Percentiles rank a stretch among this genome's conserved stretches.
phyloP scores from a whole-genome alignment of 352 stramenopile species.

The Globisporangium alternatum region DNA sequence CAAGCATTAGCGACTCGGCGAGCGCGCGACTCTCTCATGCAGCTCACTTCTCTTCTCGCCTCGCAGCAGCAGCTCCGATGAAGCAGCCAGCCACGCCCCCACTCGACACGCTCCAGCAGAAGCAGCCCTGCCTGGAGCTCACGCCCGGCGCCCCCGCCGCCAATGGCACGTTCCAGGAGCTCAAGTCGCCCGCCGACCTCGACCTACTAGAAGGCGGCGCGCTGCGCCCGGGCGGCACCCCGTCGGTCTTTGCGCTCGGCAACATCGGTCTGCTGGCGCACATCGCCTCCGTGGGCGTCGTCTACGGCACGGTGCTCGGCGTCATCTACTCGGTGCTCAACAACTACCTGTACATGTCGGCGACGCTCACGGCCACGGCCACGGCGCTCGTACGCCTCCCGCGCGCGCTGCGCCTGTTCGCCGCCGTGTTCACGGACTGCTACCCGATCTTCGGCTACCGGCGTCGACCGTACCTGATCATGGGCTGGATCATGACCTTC shows the following conservation, averaged over 20 bases:
- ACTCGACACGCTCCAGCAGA: constrained; percentile 1
- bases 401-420: constrained; percentile 45
- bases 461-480: constrained; percentile 74
- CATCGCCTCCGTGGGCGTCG: constrained; percentile 39
- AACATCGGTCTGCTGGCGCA: constrained; percentile 49
- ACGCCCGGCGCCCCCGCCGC: background rate
- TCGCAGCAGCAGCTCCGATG: background rate
- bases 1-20: too few species aligned
- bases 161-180: background rate
- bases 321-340: constrained; percentile 53
- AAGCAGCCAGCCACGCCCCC: constrained; percentile 8
- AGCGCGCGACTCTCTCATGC: background rate
- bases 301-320: constrained; percentile 35
- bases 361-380: constrained; percentile 38
- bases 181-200: constrained; percentile 5
- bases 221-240: constrained; percentile 31
- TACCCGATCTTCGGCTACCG: constrained; percentile 80
- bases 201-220: constrained; percentile 29
- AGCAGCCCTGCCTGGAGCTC: constrained; percentile 1
- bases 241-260: constrained; percentile 33
- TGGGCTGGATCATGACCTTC: constrained; percentile 54
- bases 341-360: constrained; percentile 64
- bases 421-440: constrained; percentile 73
- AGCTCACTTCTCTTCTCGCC: constrained; percentile 10
- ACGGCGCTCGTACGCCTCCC: constrained; percentile 42